These are phyloP conservation scores for Pichia paraexigua DNA, from an alignment of 805 yeast genomes.

Conservation along the genomic window DNA sequence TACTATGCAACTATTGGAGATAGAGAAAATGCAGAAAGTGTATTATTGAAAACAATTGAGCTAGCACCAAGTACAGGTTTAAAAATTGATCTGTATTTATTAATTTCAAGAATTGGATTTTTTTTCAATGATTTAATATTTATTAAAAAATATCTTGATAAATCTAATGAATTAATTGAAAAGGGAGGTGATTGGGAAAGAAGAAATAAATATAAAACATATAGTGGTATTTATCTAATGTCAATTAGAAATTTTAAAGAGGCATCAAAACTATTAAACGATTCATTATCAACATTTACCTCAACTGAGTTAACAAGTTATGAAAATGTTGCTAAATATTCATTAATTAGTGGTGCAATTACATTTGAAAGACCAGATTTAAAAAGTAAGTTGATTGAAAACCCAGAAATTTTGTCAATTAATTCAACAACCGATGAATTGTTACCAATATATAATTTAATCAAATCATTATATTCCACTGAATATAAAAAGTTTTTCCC, in stretches of 20 bases:
- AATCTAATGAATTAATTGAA: conserved; percentile 69
- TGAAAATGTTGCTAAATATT: conserved; percentile 82
- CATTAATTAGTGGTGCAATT: conserved; percentile 81
- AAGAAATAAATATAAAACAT: conserved; percentile 88
- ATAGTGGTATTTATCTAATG: conserved; percentile 74
- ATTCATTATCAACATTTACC: conserved; percentile 90
- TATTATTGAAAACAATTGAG: conserved; percentile 66
- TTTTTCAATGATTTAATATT: conserved; percentile 72
- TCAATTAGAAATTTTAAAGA: conserved; percentile 81
- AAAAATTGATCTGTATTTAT: conserved; percentile 78
- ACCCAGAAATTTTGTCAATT: conserved; percentile 85
- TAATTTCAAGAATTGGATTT: conserved; percentile 82
- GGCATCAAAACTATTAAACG: conserved; percentile 79
- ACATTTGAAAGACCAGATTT: conserved; percentile 76
- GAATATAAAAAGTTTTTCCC: conserved; percentile 78
- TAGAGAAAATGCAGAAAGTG: conserved; percentile 54
- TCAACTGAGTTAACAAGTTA: conserved; percentile 84
- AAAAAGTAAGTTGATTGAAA: conserved; percentile 78
- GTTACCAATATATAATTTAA: conserved; percentile 74
- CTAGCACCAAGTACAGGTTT: conserved; percentile 81
- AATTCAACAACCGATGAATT: conserved; percentile 61
- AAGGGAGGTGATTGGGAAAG: conserved; percentile 99
- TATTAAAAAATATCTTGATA: conserved; percentile 65
- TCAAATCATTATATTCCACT: conserved; percentile 81
- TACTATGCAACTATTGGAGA: conserved; percentile 84